Conservation (phyloP, 306 rosid species). For the Mucuna pruriens region DNA sequence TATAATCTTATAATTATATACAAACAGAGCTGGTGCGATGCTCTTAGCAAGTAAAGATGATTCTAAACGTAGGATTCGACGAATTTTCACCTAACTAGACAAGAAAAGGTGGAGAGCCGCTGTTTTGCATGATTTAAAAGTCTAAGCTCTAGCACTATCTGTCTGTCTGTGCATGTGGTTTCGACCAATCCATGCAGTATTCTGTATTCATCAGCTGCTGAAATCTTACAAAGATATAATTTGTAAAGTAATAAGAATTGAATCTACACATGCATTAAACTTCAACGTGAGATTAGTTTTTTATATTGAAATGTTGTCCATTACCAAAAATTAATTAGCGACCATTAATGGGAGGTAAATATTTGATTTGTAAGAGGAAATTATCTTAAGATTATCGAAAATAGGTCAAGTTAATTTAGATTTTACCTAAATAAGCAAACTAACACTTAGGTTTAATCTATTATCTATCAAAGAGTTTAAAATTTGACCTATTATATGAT, state of each 20-base stretch:
- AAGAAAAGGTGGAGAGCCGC: not conserved
- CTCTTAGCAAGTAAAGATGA: not conserved
- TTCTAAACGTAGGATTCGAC: not conserved
- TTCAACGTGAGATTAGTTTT: too few relatives aligned
- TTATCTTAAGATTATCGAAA: too few relatives aligned
- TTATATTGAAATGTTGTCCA: too few relatives aligned
- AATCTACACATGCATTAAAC: too few relatives aligned
- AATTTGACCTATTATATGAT: too few relatives aligned
- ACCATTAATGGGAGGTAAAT: too few relatives aligned
- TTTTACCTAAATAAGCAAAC: too few relatives aligned
- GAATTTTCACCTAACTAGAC: slow-evolving; percentile 12
- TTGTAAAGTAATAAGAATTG: not conserved
- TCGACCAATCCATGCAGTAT: not conserved
- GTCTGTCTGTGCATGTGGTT: not conserved
- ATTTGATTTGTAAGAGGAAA: too few relatives aligned
- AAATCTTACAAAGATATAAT: not conserved
- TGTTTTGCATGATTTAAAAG: not conserved
- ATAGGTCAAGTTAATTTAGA: too few relatives aligned
- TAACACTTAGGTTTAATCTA: too few relatives aligned
- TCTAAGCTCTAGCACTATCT: not conserved
- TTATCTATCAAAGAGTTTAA: too few relatives aligned
- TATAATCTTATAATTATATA: not conserved
- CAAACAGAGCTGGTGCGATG: not conserved
- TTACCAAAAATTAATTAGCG: too few relatives aligned
- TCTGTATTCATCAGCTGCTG: not conserved